Evolutionary conservation across 306 rosid genomes (phyloP).

Genomic region (Ormosia emarginata): DNA sequence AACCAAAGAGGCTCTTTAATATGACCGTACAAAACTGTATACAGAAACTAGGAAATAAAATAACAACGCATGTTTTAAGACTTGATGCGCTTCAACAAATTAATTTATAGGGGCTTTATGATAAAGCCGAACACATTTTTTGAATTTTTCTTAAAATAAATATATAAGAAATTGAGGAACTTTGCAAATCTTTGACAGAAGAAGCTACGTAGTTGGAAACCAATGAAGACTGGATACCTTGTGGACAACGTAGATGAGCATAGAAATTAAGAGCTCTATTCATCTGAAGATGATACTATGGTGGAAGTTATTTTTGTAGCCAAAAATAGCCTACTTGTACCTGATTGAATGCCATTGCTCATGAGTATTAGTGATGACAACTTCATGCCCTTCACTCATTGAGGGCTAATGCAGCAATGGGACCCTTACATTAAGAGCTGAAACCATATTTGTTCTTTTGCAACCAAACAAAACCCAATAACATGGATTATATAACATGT

Average conservation of each 20-base stretch:
- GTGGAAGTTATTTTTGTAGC: too few species aligned
- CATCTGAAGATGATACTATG: too few species aligned
- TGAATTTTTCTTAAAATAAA: background rate
- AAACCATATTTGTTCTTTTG: background rate
- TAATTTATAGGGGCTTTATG: background rate
- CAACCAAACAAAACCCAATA: background rate
- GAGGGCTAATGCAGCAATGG: background rate
- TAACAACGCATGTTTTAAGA: background rate
- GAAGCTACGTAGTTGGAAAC: background rate
- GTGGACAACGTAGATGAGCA: too few species aligned
- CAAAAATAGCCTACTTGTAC: too few species aligned
- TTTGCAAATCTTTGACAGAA: background rate
- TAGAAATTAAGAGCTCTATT: too few species aligned
- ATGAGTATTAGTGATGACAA: background rate
- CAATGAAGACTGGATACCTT: too few species aligned
- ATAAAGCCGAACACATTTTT: background rate
- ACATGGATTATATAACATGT: background rate
- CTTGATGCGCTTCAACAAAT: background rate
- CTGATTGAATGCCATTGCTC: background rate
- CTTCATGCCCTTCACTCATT: background rate
- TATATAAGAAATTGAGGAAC: background rate
- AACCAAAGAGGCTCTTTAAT: too few species aligned
- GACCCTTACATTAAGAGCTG: background rate
- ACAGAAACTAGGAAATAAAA: background rate
- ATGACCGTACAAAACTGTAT: too few species aligned